Evolutionary conservation across 805 yeast species (phyloP).

Genomic region (Myxozyma neotropica): DNA sequence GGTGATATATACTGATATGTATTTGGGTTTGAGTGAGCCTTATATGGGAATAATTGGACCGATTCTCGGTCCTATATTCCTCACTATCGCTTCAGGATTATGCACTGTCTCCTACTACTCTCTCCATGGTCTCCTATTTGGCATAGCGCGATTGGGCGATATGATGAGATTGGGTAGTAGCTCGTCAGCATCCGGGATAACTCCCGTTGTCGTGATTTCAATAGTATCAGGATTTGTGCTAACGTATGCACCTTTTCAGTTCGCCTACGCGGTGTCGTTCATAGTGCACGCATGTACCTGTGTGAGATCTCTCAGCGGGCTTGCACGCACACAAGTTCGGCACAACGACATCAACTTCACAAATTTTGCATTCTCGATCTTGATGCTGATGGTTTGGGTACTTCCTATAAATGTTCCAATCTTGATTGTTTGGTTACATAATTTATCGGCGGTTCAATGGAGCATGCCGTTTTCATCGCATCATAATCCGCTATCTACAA

Average conservation of each 20-base stretch:
- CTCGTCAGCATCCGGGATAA: background rate
- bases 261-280: constrained; percentile 66
- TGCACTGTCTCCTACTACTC: constrained; percentile 39
- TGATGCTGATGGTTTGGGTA: constrained; percentile 73
- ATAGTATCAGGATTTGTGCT: constrained; percentile 52
- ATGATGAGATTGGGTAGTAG: background rate
- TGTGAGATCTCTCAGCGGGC: constrained; percentile 36
- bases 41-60: constrained; percentile 45
- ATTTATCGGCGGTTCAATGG: constrained; percentile 76
- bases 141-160: constrained; percentile 12
- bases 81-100: constrained; percentile 51
- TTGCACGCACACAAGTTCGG: background rate
- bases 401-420: constrained; percentile 79
- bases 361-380: constrained; percentile 64
- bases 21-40: constrained; percentile 65
- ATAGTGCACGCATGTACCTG: constrained; percentile 61
- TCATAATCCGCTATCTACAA: constrained; percentile 75
- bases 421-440: constrained; percentile 77
- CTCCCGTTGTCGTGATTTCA: background rate
- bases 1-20: constrained; percentile 53
- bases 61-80: constrained; percentile 48
- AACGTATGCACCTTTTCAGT: constrained; percentile 76
- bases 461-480: constrained; percentile 83
- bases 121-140: background rate
- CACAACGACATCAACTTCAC: constrained; percentile 40